These are phyloP conservation scores for Phytopythium boreale DNA, from an alignment of 352 stramenopile species.

Conservation along the genomic window DNA sequence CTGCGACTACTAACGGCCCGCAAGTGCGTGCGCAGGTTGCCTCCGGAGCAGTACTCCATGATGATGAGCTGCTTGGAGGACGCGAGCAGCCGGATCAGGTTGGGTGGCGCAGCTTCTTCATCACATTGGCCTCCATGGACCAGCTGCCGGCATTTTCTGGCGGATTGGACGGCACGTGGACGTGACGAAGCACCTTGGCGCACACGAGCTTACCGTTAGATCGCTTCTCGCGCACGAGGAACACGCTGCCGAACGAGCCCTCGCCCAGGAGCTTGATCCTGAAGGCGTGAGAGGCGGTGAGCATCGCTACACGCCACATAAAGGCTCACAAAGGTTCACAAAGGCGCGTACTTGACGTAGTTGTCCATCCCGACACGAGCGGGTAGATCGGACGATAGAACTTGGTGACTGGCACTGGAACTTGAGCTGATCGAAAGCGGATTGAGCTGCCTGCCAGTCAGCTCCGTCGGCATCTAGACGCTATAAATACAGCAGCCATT, in stretches of 20 bases:
- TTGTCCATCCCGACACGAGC: slow-evolving; percentile 27
- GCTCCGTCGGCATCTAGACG: not conserved
- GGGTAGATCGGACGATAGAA: not conserved
- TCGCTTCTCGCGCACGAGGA: slow-evolving; percentile 85
- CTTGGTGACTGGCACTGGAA: not conserved
- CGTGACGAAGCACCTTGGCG: slow-evolving; percentile 80
- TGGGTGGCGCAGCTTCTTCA: slow-evolving; percentile 88
- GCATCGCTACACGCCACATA: not conserved
- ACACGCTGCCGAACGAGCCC: slow-evolving; percentile 88
- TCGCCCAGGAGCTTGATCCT: slow-evolving; percentile 79
- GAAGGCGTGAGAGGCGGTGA: not conserved
- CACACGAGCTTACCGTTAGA: slow-evolving; percentile 66
- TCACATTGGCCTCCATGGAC: slow-evolving; percentile 54
- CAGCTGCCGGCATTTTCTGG: slow-evolving; percentile 15
- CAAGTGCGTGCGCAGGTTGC: slow-evolving; percentile 46
- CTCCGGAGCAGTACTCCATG: slow-evolving; percentile 92
- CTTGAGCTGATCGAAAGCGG: not conserved
- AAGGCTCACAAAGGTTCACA: not conserved
- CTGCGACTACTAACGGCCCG: not conserved
- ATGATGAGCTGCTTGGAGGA: slow-evolving; percentile 71
- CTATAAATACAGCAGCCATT: not conserved
- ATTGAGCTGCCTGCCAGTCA: not conserved
- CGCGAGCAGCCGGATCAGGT: slow-evolving; percentile 89
- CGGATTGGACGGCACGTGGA: slow-evolving; percentile 17
- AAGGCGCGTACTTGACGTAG: slow-evolving; percentile 40